A percentile compares a stretch with the other conserved stretches of the same genome.
These are phyloP conservation scores for Pseudohalonectria lignicola DNA, from an alignment of 2,329 filamentous ascomycete genomes.

Conservation along the genomic window DNA sequence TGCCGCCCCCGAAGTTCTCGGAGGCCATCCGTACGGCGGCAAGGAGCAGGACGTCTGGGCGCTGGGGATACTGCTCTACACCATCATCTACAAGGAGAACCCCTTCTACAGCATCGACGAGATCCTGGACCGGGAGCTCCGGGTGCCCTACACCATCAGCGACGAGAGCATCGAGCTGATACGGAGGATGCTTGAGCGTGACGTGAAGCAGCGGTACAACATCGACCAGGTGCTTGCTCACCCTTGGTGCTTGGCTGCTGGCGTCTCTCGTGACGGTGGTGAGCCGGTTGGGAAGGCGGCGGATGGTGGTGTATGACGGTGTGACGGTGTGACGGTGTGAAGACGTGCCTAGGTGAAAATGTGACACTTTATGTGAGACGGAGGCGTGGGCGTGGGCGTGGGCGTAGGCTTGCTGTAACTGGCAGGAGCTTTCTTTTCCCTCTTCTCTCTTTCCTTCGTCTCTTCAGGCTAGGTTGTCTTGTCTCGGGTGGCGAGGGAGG, in stretches of 20 bases:
- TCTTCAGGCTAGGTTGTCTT: no score
- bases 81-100: slow-evolving; percentile 98
- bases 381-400: no score
- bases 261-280: background rate
- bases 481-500: no score
- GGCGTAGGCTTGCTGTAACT: no score
- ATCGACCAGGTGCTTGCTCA: slow-evolving; percentile 84
- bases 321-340: no score
- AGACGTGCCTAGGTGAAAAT: no score
- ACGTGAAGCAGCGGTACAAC: slow-evolving; percentile 72
- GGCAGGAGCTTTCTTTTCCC: no score
- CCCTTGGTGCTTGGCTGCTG: slow-evolving; percentile 52
- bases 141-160: slow-evolving; percentile 79
- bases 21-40: slow-evolving; percentile 81
- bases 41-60: slow-evolving; percentile 99
- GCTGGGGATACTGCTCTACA: slow-evolving; percentile 91
- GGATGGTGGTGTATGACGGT: no score
- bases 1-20: slow-evolving; percentile 93
- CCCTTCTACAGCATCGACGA: slow-evolving; percentile 98
- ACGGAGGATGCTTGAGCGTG: slow-evolving; percentile 81
- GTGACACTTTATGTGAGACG: no score
- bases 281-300: background rate
- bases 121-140: slow-evolving; percentile 93
- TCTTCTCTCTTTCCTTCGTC: no score
- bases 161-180: slow-evolving; percentile 91